Evolutionary conservation across 371 early-diverging fungal species (phyloP).

Genomic region (Mortierella polycephala): DNA sequence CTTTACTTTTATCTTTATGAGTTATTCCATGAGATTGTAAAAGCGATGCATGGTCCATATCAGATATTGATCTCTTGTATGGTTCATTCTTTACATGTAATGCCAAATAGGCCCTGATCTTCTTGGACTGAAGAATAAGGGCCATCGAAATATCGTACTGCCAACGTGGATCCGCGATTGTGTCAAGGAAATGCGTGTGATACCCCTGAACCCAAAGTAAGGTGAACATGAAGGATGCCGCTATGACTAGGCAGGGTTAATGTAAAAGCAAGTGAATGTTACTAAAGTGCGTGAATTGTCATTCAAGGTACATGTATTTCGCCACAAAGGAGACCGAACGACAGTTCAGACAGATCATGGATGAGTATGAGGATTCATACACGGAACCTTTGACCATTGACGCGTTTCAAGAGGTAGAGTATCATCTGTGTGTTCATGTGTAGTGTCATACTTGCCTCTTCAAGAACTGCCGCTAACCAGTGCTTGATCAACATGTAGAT

Average conservation of each 20-base stretch:
- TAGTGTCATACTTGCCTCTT: neutral
- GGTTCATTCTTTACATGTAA: neutral
- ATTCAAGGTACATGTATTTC: conserved; percentile 67
- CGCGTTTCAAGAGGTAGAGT: conserved; percentile 64
- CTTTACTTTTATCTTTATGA: too few species aligned
- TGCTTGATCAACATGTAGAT: conserved; percentile 17
- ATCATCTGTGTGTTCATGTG: neutral
- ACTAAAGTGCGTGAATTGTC: too few species aligned
- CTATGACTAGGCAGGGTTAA: neutral
- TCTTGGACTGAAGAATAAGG: conserved; percentile 59
- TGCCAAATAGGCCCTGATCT: conserved; percentile 59
- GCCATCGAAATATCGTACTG: conserved; percentile 63
- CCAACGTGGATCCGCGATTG: conserved; percentile 74
- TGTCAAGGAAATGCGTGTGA: conserved; percentile 56
- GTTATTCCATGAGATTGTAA: too few species aligned
- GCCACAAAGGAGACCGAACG: conserved; percentile 60
- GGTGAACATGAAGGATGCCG: neutral
- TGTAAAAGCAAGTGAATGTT: neutral
- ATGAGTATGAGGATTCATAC: conserved; percentile 76
- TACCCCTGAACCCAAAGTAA: conserved; percentile 72
- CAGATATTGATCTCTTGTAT: neutral
- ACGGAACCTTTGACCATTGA: conserved; percentile 63
- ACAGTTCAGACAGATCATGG: conserved; percentile 63
- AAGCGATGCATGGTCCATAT: neutral
- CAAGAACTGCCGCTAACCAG: neutral